Evolutionary conservation across 352 stramenopile genomes (phyloP).

Genomic region (Peronospora destructor): DNA sequence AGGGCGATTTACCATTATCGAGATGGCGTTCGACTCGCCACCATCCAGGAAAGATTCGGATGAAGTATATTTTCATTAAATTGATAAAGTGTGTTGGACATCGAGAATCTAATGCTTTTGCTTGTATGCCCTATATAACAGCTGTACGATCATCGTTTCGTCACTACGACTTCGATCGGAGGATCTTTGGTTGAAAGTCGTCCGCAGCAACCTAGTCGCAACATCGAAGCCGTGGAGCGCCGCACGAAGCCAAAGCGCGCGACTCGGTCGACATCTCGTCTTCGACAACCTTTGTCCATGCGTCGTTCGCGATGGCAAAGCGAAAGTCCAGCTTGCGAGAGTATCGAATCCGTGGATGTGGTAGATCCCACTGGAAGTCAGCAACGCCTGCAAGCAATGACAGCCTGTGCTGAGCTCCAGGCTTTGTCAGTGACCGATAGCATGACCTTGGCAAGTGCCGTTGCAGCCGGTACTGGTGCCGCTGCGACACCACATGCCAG

Average conservation of each 20-base stretch:
- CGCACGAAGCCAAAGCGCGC: conserved; percentile 28
- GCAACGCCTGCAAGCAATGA: conserved; percentile 19
- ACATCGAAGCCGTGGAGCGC: conserved; percentile 15
- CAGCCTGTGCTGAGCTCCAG: conserved; percentile 10
- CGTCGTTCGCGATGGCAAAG: conserved; percentile 39
- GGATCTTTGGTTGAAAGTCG: conserved; percentile 27
- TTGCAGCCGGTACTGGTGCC: conserved; percentile 1
- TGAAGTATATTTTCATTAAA: conserved; percentile 27
- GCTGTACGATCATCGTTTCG: conserved; percentile 38
- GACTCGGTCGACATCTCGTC: conserved; percentile 35
- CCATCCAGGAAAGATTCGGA: conserved; percentile 46
- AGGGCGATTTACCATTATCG: conserved; percentile 82
- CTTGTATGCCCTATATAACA: conserved; percentile 11
- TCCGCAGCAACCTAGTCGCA: conserved; percentile 25
- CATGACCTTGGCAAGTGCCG: conserved; percentile 2
- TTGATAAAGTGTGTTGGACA: not conserved
- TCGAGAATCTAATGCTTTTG: conserved; percentile 1
- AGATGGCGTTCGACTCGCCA: conserved; percentile 57
- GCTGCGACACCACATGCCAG: conserved; percentile 1
- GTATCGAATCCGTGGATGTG: conserved; percentile 17
- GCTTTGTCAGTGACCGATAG: conserved; percentile 2
- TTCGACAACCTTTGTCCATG: conserved; percentile 19
- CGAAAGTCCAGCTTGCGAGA: conserved; percentile 36
- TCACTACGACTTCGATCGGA: conserved; percentile 45
- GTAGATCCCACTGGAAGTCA: conserved; percentile 17